A percentile compares a stretch with the other conserved stretches of the same genome.
phyloP scores from a whole-genome alignment of 495 filamentous ascomycete genomes.

The Xylaria telfairii region DNA sequence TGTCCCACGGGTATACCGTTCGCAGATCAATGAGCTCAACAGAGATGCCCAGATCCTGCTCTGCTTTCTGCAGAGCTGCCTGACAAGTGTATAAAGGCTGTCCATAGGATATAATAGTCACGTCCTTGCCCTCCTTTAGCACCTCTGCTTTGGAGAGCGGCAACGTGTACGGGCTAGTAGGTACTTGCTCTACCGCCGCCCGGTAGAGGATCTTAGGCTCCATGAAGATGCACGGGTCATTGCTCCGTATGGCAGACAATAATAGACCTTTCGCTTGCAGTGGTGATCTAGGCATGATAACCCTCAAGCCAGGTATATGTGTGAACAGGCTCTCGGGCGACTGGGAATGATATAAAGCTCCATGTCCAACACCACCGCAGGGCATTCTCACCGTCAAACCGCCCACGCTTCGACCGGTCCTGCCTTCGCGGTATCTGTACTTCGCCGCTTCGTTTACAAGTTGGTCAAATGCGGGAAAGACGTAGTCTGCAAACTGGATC shows the following conservation, averaged over 20 bases:
- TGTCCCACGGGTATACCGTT: constrained; percentile 96
- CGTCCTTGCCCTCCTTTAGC: constrained; percentile 78
- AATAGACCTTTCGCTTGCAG: constrained; percentile 92
- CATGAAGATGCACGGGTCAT: constrained; percentile 94
- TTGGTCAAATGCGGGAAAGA: constrained; percentile 97
- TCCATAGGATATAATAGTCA: constrained; percentile 91
- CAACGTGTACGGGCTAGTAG: constrained; percentile 78
- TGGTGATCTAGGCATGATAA: constrained; percentile 90
- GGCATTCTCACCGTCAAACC: constrained; percentile 95
- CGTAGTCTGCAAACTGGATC: constrained; percentile 98
- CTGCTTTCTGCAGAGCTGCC: constrained; percentile 77
- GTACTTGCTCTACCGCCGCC: constrained; percentile 94
- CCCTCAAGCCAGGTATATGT: constrained; percentile 86
- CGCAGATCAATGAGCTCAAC: constrained; percentile 91
- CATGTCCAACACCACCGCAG: constrained; percentile 93
- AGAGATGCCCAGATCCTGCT: constrained; percentile 78
- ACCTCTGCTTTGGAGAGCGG: constrained; percentile 90
- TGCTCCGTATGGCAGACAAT: constrained; percentile 78
- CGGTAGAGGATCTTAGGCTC: constrained; percentile 96
- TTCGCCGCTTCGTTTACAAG: constrained; percentile 97
- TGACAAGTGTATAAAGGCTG: constrained; percentile 90
- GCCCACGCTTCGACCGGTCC: constrained; percentile 69
- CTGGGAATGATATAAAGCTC: constrained; percentile 93
- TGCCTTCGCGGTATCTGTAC: constrained; percentile 84
- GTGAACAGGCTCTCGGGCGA: constrained; percentile 92